Percentiles rank a stretch among this genome's conserved stretches.
Conservation (phyloP, 768 basidiomycete species). For the Panaeolus papilionaceus region DNA sequence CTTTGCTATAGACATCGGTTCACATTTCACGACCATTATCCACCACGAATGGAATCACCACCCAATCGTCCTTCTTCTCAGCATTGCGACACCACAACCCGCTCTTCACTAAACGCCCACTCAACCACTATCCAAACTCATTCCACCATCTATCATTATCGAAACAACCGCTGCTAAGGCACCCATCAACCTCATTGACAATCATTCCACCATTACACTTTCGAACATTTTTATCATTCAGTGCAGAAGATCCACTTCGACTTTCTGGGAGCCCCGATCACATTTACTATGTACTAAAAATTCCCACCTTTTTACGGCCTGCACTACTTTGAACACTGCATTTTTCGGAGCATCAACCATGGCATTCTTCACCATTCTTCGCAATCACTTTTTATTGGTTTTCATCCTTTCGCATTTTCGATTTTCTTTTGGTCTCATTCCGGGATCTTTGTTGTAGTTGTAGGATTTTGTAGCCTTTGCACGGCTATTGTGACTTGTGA, state of each 20-base stretch:
- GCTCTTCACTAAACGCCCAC: constrained; percentile 19
- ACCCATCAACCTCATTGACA: neutral
- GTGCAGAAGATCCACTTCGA: constrained; percentile 11
- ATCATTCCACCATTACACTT: constrained; percentile 16
- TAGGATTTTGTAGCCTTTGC: constrained; percentile 12
- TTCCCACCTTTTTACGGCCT: constrained; percentile 6
- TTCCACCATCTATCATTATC: constrained; percentile 11
- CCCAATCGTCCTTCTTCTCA: constrained; percentile 15
- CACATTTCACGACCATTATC: constrained; percentile 19
- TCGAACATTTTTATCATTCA: constrained; percentile 18
- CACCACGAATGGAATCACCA: constrained; percentile 14
- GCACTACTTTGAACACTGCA: constrained; percentile 12
- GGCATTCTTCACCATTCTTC: constrained; percentile 12
- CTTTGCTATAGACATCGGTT: constrained; percentile 20
- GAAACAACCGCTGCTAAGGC: neutral
- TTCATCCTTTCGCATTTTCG: constrained; percentile 21
- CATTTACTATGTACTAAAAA: constrained; percentile 1
- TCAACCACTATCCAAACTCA: constrained; percentile 20
- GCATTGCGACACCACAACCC: constrained; percentile 22
- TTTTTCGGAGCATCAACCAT: constrained; percentile 10
- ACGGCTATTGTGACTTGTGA: constrained; percentile 12
- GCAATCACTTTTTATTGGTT: constrained; percentile 14
- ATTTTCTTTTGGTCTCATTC: neutral
- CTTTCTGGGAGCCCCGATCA: constrained; percentile 9
- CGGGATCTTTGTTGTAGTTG: constrained; percentile 13